Conservation (phyloP, 2,329 filamentous ascomycete genomes). For the Neopestalotiopsis sp. region DNA sequence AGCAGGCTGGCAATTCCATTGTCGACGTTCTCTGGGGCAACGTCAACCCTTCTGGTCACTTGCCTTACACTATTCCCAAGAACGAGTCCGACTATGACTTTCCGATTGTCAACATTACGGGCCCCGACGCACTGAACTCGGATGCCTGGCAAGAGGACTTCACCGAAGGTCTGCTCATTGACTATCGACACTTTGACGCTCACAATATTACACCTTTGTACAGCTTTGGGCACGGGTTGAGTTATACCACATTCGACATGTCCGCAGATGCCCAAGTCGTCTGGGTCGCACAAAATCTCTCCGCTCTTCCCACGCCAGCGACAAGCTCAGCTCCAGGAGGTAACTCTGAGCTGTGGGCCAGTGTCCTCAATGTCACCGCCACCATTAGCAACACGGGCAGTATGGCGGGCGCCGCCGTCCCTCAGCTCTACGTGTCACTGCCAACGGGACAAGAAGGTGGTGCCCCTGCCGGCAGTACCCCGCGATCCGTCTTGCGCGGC, state of each 20-base stretch:
- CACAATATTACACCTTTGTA: neutral
- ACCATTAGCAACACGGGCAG: neutral
- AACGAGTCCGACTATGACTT: neutral
- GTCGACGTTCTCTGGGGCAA: conserved; percentile 67
- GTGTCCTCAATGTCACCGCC: neutral
- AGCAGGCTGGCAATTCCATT: conserved; percentile 65
- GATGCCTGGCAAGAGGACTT: conserved; percentile 29
- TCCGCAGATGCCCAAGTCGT: neutral
- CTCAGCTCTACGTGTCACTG: neutral
- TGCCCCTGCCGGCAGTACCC: neutral
- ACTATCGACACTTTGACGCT: conserved; percentile 26
- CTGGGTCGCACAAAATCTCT: neutral
- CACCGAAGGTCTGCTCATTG: conserved; percentile 36
- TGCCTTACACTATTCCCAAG: conserved; percentile 2
- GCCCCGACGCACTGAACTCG: conserved; percentile 39
- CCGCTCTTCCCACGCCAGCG: neutral
- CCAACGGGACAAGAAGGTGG: neutral
- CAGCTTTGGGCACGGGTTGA: neutral
- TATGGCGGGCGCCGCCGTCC: neutral
- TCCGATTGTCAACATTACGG: conserved; percentile 41
- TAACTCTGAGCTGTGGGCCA: neutral
- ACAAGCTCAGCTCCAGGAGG: rapidly evolving
- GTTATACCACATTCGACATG: neutral
- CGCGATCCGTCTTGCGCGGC: neutral
- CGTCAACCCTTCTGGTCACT: conserved; percentile 58